Conservation (phyloP, 164 flowering plant genomes). For the Umbilicus rupestris region DNA sequence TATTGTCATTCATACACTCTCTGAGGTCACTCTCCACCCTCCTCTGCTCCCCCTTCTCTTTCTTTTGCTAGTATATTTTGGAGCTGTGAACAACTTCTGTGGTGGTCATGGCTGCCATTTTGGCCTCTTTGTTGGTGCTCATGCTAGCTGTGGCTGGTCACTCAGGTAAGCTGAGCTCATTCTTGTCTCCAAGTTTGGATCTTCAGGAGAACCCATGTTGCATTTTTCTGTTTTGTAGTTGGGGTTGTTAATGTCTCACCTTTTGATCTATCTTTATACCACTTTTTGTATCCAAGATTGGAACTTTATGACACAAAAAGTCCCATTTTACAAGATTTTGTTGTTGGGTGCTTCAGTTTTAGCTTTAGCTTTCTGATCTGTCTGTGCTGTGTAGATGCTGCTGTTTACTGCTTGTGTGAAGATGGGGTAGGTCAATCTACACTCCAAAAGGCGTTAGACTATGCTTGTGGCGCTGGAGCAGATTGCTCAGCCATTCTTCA, state of each 20-base stretch:
- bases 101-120: slow-evolving; percentile 12
- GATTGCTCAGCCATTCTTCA: slow-evolving; percentile 52
- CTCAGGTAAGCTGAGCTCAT: slow-evolving; percentile 26
- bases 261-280: not conserved
- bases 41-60: not conserved
- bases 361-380: not conserved
- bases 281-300: not conserved
- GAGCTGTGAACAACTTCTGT: not conserved
- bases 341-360: not conserved
- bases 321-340: not conserved
- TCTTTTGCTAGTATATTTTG: not conserved
- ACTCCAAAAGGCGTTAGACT: slow-evolving; percentile 62
- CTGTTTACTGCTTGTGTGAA: slow-evolving; percentile 46
- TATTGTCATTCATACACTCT: too few relatives aligned
- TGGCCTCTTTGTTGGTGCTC: slow-evolving; percentile 22
- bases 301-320: not conserved
- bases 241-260: not conserved
- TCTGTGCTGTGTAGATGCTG: not conserved
- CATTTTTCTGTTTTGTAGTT: not conserved
- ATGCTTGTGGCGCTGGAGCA: slow-evolving; percentile 85
- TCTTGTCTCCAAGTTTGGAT: slow-evolving; percentile 1
- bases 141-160: slow-evolving; percentile 28
- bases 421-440: slow-evolving; percentile 30
- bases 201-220: not conserved
- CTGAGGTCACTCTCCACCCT: too few relatives aligned